Evolutionary conservation across 2,329 filamentous ascomycete genomes (phyloP).

Genomic region (Aspergillus awamori): DNA sequence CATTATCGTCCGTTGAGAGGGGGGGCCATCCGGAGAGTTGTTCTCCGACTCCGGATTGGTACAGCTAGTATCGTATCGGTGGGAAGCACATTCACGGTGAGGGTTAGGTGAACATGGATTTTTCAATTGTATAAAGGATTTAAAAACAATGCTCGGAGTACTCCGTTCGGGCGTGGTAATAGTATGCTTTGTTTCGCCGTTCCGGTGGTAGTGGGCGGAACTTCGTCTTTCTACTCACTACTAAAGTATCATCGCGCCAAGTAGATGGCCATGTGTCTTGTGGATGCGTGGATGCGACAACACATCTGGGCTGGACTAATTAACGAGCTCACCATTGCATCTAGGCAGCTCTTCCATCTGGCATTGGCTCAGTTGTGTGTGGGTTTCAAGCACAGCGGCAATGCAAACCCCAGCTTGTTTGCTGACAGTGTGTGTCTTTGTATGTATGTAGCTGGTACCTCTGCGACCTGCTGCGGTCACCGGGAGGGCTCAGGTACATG

Average conservation of each 20-base stretch:
- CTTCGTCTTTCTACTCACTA: neutral
- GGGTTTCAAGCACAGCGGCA: neutral
- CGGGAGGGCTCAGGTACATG: neutral
- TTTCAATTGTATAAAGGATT: neutral
- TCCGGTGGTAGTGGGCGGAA: slow-evolving; percentile 3
- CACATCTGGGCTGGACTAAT: slow-evolving; percentile 1
- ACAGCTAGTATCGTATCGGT: slow-evolving; percentile 1
- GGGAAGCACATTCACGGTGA: neutral
- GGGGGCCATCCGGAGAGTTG: slow-evolving; percentile 7
- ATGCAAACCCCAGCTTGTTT: neutral
- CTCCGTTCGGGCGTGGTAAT: neutral
- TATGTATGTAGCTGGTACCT: neutral
- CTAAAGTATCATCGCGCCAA: neutral
- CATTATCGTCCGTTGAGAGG: neutral
- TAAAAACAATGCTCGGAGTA: neutral
- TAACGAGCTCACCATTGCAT: neutral
- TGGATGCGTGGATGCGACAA: slow-evolving; percentile 9
- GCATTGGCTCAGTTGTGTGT: neutral
- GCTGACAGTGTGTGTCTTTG: neutral
- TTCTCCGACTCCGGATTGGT: slow-evolving; percentile 8
- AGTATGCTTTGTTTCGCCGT: neutral
- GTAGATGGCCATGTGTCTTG: slow-evolving; percentile 7
- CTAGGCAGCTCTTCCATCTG: neutral
- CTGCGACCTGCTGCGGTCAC: neutral
- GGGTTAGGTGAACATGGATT: too few species aligned